Conservation (phyloP, 805 yeast species). For the Sungouiella thailandica region DNA sequence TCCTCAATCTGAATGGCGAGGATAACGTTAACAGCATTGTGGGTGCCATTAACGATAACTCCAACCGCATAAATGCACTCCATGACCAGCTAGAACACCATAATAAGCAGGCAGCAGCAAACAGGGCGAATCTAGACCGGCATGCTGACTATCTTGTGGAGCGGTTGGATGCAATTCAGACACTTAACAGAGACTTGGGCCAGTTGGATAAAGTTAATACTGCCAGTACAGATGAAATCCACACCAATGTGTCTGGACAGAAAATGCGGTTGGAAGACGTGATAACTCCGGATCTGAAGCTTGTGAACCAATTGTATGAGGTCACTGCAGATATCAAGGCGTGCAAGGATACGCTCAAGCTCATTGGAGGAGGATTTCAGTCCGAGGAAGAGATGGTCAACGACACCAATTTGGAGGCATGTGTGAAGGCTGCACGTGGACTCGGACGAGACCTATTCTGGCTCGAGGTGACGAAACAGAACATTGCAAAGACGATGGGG, state of each 20-base stretch:
- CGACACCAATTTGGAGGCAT: slow-evolving; percentile 27
- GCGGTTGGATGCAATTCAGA: slow-evolving; percentile 19
- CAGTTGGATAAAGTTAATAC: slow-evolving; percentile 22
- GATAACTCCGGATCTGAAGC: slow-evolving; percentile 34
- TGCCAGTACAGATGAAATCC: slow-evolving; percentile 15
- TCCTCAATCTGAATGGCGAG: slow-evolving; percentile 5
- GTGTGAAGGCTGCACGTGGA: slow-evolving; percentile 32
- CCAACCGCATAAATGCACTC: slow-evolving; percentile 23
- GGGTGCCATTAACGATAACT: slow-evolving; percentile 6
- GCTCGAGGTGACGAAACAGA: slow-evolving; percentile 32
- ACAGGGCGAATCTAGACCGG: slow-evolving; percentile 24
- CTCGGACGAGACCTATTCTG: slow-evolving; percentile 38
- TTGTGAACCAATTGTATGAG: slow-evolving; percentile 54
- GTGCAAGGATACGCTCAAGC: slow-evolving; percentile 58
- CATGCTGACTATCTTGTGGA: slow-evolving; percentile 26
- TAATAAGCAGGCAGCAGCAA: slow-evolving; percentile 31
- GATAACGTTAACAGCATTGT: slow-evolving; percentile 13
- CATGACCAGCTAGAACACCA: slow-evolving; percentile 31
- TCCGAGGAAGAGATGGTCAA: slow-evolving; percentile 29
- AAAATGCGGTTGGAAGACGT: slow-evolving; percentile 38
- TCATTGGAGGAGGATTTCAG: slow-evolving; percentile 47
- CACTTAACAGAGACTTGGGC: slow-evolving; percentile 22
- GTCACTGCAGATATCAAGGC: slow-evolving; percentile 65
- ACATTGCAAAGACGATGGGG: slow-evolving; percentile 22
- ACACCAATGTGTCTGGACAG: slow-evolving; percentile 11